Evolutionary conservation across 2,329 filamentous ascomycete species (phyloP).

Genomic region (Calonectria multiphialidica): DNA sequence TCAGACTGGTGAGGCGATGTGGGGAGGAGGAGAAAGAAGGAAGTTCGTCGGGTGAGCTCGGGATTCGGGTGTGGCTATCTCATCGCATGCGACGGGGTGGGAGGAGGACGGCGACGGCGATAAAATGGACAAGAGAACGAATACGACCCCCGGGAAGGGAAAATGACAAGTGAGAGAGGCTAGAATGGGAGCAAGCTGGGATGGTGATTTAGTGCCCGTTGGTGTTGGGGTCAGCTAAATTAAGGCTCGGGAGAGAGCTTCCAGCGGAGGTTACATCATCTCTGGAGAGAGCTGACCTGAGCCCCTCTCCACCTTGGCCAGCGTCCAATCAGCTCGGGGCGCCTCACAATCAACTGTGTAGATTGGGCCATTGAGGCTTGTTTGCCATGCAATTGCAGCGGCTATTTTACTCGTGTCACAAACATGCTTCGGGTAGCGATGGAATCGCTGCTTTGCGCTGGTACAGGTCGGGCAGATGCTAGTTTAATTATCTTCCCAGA

Average conservation of each 20-base stretch:
- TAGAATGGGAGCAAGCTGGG: not conserved
- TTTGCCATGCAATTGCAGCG: not conserved
- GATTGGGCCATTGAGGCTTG: not conserved
- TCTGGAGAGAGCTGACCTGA: not conserved
- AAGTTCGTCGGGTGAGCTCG: constrained; percentile 14
- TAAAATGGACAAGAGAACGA: not conserved
- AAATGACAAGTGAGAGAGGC: not conserved
- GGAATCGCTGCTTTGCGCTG: too few relatives aligned
- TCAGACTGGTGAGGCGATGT: not conserved
- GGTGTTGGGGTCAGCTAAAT: constrained; percentile 3
- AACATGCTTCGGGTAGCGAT: not conserved
- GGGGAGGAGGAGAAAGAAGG: constrained; percentile 16
- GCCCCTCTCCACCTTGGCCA: not conserved
- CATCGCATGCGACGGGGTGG: constrained; percentile 7
- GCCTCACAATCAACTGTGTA: not conserved
- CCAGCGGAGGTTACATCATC: constrained; percentile 9
- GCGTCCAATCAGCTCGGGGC: not conserved
- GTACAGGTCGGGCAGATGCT: too few relatives aligned
- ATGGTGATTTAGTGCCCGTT: constrained; percentile 1
- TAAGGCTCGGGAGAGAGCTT: constrained; percentile 4
- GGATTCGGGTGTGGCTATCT: constrained; percentile 8
- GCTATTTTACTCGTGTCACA: not conserved
- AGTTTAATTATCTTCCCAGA: too few relatives aligned
- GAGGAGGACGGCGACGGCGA: too few relatives aligned
- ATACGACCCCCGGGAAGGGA: not conserved